These are phyloP conservation scores for Lolium multiflorum DNA, from an alignment of 176 grass and related monocot genomes.

Conservation along the genomic window DNA sequence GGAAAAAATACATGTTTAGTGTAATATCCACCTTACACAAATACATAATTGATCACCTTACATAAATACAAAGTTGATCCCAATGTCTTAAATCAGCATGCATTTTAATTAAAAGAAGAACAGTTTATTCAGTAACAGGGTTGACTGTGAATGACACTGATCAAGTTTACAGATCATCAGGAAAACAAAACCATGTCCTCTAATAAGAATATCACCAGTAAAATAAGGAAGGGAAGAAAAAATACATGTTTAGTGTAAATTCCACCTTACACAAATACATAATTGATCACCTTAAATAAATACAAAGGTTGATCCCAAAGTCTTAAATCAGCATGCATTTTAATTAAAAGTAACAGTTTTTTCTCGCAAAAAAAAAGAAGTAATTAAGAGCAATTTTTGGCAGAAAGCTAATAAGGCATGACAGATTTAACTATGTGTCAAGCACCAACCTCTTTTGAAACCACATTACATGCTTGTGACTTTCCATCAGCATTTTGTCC, in stretches of 20 bases:
- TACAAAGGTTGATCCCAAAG: neutral
- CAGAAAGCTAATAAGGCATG: neutral
- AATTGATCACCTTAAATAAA: neutral
- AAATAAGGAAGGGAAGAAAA: neutral
- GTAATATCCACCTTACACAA: constrained; percentile 6
- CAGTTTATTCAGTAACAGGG: neutral
- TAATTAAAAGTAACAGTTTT: neutral
- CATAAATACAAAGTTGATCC: neutral
- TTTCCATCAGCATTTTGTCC: constrained; percentile 49
- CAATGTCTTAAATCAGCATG: constrained; percentile 4
- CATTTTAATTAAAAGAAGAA: constrained; percentile 20
- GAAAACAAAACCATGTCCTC: neutral
- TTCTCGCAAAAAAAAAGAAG: neutral
- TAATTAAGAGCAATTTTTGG: constrained; percentile 1
- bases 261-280: constrained; percentile 6
- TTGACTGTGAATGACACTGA: constrained; percentile 23
- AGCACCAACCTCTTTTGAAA: constrained; percentile 51
- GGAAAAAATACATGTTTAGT: neutral
- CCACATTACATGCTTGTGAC: constrained; percentile 33
- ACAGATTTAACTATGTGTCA: constrained; percentile 9
- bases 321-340: constrained; percentile 13
- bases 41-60: constrained; percentile 9
- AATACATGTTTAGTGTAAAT: constrained; percentile 1
- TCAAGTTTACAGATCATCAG: neutral
- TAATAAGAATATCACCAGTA: constrained; percentile 7